Evolutionary conservation across 495 filamentous ascomycete genomes (phyloP).

Genomic region (Penicillium goetzii): DNA sequence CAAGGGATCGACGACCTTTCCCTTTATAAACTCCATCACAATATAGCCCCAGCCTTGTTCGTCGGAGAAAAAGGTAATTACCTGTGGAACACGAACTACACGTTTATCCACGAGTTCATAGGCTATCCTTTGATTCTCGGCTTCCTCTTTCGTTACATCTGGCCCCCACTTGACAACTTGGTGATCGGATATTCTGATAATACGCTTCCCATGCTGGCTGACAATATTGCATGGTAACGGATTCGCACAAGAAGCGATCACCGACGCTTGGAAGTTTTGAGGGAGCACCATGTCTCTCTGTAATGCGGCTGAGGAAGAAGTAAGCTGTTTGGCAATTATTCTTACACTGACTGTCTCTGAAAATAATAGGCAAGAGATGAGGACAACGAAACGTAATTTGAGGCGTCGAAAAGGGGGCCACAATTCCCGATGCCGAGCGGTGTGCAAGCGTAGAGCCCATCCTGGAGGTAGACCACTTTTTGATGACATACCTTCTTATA

Average conservation of each 20-base stretch:
- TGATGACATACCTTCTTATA: no score
- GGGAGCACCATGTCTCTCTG: background rate
- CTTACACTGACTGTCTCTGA: no score
- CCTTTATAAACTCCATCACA: constrained; percentile 40
- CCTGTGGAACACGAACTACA: constrained; percentile 37
- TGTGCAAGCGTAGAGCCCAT: no score
- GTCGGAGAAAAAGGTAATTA: constrained; percentile 34
- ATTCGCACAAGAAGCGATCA: constrained; percentile 12
- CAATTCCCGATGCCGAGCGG: no score
- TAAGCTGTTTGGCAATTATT: no score
- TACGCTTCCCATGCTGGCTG: constrained; percentile 22
- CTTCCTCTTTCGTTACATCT: constrained; percentile 34
- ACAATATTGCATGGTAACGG: constrained; percentile 14
- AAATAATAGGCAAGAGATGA: no score
- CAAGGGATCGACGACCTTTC: constrained; percentile 28
- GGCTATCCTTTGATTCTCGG: constrained; percentile 33
- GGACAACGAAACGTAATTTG: no score
- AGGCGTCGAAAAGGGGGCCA: no score
- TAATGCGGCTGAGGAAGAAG: background rate
- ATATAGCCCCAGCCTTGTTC: constrained; percentile 34
- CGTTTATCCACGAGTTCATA: constrained; percentile 33
- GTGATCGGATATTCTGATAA: constrained; percentile 23
- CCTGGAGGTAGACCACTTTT: no score
- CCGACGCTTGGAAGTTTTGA: background rate
- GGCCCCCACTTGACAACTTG: constrained; percentile 26